Conservation (phyloP, 805 yeast species). For the Limtongia smithiae region DNA sequence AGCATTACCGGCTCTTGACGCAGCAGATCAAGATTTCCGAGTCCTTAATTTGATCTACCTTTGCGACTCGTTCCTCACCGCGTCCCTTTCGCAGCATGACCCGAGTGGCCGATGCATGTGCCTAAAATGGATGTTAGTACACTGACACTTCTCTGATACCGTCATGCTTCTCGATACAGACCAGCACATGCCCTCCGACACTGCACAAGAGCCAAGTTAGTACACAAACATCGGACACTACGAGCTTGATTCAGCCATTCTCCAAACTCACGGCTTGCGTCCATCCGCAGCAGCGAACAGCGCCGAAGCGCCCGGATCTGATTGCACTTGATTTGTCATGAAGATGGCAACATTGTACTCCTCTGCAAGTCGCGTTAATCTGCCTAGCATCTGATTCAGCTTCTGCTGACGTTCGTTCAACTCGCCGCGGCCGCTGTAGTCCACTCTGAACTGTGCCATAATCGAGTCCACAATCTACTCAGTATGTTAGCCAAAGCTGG, state of each 20-base stretch:
- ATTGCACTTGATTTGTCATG: conserved; percentile 69
- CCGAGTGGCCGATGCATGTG: conserved; percentile 67
- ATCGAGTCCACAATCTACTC: conserved; percentile 60
- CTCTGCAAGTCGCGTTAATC: conserved; percentile 60
- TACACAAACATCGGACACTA: not conserved
- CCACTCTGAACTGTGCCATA: conserved; percentile 76
- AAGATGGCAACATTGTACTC: conserved; percentile 76
- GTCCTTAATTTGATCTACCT: no score
- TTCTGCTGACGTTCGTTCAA: conserved; percentile 72
- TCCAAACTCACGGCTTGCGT: conserved; percentile 54
- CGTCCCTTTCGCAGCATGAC: conserved; percentile 68
- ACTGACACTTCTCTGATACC: no score
- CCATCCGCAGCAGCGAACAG: conserved; percentile 79
- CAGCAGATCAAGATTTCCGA: no score
- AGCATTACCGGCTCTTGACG: no score
- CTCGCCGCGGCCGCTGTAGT: conserved; percentile 75
- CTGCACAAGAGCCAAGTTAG: conserved; percentile 27
- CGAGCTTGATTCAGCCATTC: not conserved
- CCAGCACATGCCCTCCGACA: conserved; percentile 78
- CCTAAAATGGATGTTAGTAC: no score
- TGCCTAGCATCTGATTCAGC: conserved; percentile 54
- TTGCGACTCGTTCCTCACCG: conserved; percentile 77
- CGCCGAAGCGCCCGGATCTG: conserved; percentile 80
- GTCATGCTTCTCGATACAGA: no score
- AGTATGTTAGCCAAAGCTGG: not conserved